Evolutionary conservation across 768 basidiomycete genomes (phyloP).

Genomic region (Boletales sp.): DNA sequence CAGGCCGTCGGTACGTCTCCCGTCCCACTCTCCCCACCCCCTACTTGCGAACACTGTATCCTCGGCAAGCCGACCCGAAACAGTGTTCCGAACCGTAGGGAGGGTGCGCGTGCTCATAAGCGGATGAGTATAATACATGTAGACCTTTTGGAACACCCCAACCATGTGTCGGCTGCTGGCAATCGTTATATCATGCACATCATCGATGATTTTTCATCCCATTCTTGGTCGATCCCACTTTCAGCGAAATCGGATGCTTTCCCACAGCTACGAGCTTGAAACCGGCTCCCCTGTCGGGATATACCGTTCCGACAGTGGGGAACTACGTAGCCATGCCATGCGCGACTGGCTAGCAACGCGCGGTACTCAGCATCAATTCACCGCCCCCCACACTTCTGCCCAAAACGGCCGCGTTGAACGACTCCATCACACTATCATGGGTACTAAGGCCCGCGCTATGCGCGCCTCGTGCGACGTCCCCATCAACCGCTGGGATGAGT

Average conservation of each 20-base stretch:
- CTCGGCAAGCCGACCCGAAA: constrained; percentile 39
- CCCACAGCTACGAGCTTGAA: constrained; percentile 11
- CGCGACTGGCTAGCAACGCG: too few relatives aligned
- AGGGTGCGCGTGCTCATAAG: constrained; percentile 14
- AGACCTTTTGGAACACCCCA: constrained; percentile 26
- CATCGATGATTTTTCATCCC: constrained; percentile 8
- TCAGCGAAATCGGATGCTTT: constrained; percentile 26
- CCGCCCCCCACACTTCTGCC: neutral
- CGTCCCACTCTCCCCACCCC: constrained; percentile 5
- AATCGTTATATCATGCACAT: constrained; percentile 8
- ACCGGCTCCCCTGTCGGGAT: neutral
- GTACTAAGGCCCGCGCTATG: neutral
- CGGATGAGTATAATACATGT: constrained; percentile 15
- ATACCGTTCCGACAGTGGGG: neutral
- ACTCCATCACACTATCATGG: neutral
- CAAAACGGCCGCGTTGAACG: neutral
- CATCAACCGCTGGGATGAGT: neutral
- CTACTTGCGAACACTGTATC: constrained; percentile 34
- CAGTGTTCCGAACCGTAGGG: constrained; percentile 29
- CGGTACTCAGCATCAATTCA: too few relatives aligned
- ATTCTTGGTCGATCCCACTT: constrained; percentile 34
- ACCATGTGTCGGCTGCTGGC: neutral
- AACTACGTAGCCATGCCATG: too few relatives aligned
- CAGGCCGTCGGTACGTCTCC: constrained; percentile 6
- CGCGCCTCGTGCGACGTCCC: too few relatives aligned